Conservation (phyloP, 805 yeast genomes). For the Lipomyces orientalis region DNA sequence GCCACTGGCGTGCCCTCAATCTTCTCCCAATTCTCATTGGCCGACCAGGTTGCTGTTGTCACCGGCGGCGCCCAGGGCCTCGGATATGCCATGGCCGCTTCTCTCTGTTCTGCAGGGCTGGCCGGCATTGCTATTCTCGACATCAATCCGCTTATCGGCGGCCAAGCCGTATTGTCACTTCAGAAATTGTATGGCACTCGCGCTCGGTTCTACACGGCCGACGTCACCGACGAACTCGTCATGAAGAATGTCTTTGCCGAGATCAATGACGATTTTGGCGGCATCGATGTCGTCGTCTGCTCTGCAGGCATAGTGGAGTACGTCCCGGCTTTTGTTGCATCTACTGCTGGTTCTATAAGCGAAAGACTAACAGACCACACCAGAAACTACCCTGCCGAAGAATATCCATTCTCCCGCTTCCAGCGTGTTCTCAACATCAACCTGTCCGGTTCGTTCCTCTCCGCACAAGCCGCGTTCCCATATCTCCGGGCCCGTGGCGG, state of each 20-base stretch:
- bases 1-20: neutral
- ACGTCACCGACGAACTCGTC: constrained; percentile 57
- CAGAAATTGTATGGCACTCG: constrained; percentile 57
- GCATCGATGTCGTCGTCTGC: constrained; percentile 62
- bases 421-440: constrained; percentile 68
- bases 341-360: no score
- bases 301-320: constrained; percentile 72
- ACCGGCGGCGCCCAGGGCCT: constrained; percentile 76
- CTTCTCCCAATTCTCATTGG: constrained; percentile 15
- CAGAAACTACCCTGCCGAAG: constrained; percentile 70
- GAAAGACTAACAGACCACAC: constrained; percentile 57
- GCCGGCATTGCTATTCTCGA: constrained; percentile 59
- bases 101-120: constrained; percentile 60
- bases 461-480: constrained; percentile 66
- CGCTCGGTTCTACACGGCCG: constrained; percentile 68
- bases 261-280: constrained; percentile 59
- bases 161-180: constrained; percentile 62
- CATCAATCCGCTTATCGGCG: constrained; percentile 65
- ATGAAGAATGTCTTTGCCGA: constrained; percentile 51
- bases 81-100: constrained; percentile 64
- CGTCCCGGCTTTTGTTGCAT: no score
- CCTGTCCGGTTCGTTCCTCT: constrained; percentile 67
- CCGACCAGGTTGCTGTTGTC: constrained; percentile 63
- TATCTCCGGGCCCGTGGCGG: constrained; percentile 64
- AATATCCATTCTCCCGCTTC: constrained; percentile 71